Conservation (phyloP, 2,329 filamentous ascomycete genomes). For the Sporothrix sp. region DNA sequence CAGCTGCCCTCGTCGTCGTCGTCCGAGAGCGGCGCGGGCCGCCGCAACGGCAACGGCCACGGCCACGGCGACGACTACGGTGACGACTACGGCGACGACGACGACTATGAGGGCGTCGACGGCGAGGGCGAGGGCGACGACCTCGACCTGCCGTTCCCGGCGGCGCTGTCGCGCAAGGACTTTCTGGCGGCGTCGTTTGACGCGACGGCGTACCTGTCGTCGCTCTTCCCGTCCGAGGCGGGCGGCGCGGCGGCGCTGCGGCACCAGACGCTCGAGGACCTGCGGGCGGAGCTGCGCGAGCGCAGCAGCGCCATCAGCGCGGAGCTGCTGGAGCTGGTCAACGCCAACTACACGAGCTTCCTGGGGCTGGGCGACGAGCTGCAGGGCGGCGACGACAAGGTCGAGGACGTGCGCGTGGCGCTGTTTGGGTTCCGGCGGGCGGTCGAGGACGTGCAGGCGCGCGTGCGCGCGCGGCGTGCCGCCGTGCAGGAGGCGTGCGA, state of each 20-base stretch:
- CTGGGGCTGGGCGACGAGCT: slow-evolving; percentile 72
- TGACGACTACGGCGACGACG: slow-evolving; percentile 6
- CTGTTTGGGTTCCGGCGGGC: slow-evolving; percentile 78
- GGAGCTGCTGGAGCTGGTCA: slow-evolving; percentile 89
- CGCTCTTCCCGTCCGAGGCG: slow-evolving; percentile 23
- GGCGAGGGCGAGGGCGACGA: slow-evolving; percentile 41
- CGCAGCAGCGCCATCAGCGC: slow-evolving; percentile 69
- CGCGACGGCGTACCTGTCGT: slow-evolving; percentile 66
- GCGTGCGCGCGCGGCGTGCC: slow-evolving; percentile 51
- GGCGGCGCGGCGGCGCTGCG: slow-evolving; percentile 53
- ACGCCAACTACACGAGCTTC: slow-evolving; percentile 89
- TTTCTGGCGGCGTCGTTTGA: slow-evolving; percentile 74
- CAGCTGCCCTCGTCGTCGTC: slow-evolving; percentile 33
- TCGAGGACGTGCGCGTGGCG: slow-evolving; percentile 82
- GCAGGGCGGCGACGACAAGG: slow-evolving; percentile 78
- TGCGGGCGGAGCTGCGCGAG: slow-evolving; percentile 75
- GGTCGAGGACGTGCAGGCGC: slow-evolving; percentile 60
- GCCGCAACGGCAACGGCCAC: slow-evolving; percentile 10
- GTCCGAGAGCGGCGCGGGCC: slow-evolving; percentile 21
- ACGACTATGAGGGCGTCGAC: slow-evolving; percentile 7
- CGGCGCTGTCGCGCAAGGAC: slow-evolving; percentile 69
- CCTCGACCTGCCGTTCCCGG: slow-evolving; percentile 74
- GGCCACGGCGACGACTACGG: slow-evolving; percentile 38
- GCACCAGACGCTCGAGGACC: slow-evolving; percentile 91
- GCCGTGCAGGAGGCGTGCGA: slow-evolving; percentile 53